Base-by-base conservation (phyloP, 148 eudicot genomes). In the Hydrangea macrophylla region DNA sequence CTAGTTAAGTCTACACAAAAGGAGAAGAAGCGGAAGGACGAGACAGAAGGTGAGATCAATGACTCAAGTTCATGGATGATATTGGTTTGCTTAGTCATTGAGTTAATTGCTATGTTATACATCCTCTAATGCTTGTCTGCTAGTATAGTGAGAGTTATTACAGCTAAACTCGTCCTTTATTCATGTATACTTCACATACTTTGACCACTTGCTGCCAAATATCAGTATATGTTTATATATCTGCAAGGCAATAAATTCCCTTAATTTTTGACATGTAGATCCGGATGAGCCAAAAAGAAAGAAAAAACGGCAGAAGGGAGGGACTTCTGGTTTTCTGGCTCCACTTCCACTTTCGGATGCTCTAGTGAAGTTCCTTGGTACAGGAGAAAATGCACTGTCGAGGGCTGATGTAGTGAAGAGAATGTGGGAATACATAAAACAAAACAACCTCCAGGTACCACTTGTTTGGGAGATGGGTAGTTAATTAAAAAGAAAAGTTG, bases 391-490 rank as follows among this genome's bases (percentile, higher is more conserved):
- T 57, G 87, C 74, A 55, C 75, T 93, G 67, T 70, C 96, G 0
- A 87, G 96, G 15, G 77, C 90, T 55, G 90, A 71, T 64, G 95
- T 82, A 53, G 82, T 93, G 39, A 90, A 88, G 80, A 88, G 89
- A 72, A 79, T 93, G 15, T 93, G 98, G 98, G 85, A 77, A 40
- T 86, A 93, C 73, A 90, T 93, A 58, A 88, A 90, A 76, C 81
- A 78, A 36, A 83, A 93, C 20, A 76, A 78, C 55, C 89, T 93
- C 63, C 95, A 93, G 98, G 98, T 93, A 71, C n/a, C n/a, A n/a
- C n/a, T n/a, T n/a, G n/a, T n/a, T n/a, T n/a, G n/a, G n/a, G n/a
- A n/a, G n/a, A n/a, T n/a, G n/a, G n/a, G n/a, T n/a, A n/a, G n/a
- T n/a, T n/a, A n/a, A n/a, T n/a, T n/a, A n/a, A n/a, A n/a, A n/a